Conservation (phyloP, 768 basidiomycete species). For the Chalciporus sphaerocephalus region DNA sequence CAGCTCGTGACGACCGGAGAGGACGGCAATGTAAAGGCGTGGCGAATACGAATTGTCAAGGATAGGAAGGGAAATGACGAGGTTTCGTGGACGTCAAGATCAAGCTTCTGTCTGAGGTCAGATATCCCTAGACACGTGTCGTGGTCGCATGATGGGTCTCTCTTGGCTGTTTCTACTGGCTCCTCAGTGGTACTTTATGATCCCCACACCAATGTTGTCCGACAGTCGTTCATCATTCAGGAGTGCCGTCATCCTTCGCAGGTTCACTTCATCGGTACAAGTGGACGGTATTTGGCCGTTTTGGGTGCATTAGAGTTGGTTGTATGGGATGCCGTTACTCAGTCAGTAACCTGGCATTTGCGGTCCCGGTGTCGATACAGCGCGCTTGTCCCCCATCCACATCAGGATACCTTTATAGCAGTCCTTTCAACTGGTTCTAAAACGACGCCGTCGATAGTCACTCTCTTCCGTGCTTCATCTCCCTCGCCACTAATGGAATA, state of each 20-base stretch:
- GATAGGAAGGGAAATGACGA: conserved; percentile 47
- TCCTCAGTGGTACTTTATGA: conserved; percentile 72
- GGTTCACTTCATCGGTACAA: conserved; percentile 63
- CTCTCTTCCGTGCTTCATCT: conserved; percentile 47
- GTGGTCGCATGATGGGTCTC: conserved; percentile 85
- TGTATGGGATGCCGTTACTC: conserved; percentile 70
- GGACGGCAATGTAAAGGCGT: conserved; percentile 76
- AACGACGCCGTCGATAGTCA: conserved; percentile 36
- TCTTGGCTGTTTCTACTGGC: conserved; percentile 72
- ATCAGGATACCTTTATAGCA: conserved; percentile 55
- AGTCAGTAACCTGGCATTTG: conserved; percentile 63
- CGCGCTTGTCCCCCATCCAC: conserved; percentile 51
- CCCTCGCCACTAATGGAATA: conserved; percentile 40
- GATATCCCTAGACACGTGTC: conserved; percentile 59
- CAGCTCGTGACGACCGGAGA: conserved; percentile 70
- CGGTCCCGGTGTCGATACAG: conserved; percentile 36
- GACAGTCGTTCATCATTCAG: conserved; percentile 56
- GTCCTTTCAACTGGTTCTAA: conserved; percentile 39
- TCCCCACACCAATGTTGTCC: conserved; percentile 53
- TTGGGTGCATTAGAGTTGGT: conserved; percentile 46
- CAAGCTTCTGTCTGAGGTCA: conserved; percentile 65
- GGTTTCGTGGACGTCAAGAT: conserved; percentile 75
- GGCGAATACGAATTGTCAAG: conserved; percentile 56
- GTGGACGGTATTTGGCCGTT: conserved; percentile 68
- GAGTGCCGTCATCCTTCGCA: conserved; percentile 44